These are phyloP conservation scores for Botrytis galanthina DNA, from an alignment of 2,329 filamentous ascomycete genomes.

Conservation along the genomic window DNA sequence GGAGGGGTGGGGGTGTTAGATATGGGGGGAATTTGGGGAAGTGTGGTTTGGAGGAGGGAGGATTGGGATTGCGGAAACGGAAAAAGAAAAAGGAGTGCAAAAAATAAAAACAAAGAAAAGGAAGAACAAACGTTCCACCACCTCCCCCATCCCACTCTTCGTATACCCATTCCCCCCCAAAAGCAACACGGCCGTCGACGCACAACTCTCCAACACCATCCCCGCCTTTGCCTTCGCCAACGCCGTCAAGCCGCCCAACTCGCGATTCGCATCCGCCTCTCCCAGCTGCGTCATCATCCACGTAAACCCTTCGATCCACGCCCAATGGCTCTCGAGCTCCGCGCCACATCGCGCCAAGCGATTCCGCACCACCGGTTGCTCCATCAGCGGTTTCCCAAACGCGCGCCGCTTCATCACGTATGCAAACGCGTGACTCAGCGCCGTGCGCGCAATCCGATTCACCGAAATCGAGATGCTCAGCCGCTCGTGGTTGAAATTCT, in stretches of 20 bases:
- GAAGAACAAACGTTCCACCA: slow-evolving; percentile 61
- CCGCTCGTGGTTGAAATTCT: background rate
- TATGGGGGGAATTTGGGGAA: background rate
- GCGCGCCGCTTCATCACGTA: background rate
- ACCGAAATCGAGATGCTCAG: background rate
- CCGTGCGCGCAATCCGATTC: background rate
- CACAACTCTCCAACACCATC: slow-evolving; percentile 69
- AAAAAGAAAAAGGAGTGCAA: no score
- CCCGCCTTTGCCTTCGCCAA: slow-evolving; percentile 70
- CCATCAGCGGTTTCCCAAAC: background rate
- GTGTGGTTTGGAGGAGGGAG: no score
- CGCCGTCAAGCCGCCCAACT: slow-evolving; percentile 70
- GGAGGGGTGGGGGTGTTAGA: background rate
- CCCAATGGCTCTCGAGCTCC: slow-evolving; percentile 65
- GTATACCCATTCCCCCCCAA: slow-evolving; percentile 76
- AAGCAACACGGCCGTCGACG: slow-evolving; percentile 64
- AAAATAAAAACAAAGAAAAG: fast-evolving
- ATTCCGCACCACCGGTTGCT: background rate
- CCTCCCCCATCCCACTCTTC: slow-evolving; percentile 65
- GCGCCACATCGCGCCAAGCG: slow-evolving; percentile 30
- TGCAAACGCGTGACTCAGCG: background rate
- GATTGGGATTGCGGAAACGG: no score
- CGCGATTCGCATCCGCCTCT: slow-evolving; percentile 57
- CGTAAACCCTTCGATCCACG: slow-evolving; percentile 70
- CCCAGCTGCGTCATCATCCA: slow-evolving; percentile 64